Evolutionary conservation across 352 stramenopile genomes (phyloP).

Genomic region (Vaucheria bursata): DNA sequence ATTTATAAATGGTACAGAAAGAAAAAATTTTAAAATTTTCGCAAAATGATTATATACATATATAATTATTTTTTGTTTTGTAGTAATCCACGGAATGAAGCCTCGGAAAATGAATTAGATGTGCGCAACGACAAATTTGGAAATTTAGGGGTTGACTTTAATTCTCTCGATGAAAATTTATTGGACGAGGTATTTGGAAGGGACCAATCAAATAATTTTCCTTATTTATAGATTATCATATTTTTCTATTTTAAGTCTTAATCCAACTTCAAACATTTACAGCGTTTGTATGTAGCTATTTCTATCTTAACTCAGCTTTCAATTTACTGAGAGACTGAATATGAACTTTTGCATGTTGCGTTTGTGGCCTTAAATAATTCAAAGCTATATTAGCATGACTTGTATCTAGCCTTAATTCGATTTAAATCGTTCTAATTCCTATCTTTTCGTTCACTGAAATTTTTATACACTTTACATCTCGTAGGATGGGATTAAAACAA

Average conservation of each 20-base stretch:
- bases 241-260: not conserved
- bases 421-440: too few relatives aligned
- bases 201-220: slow-evolving; percentile 46
- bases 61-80: too few relatives aligned
- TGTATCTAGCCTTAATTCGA: too few relatives aligned
- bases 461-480: too few relatives aligned
- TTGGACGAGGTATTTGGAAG: slow-evolving; percentile 76
- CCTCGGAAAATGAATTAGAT: slow-evolving; percentile 72
- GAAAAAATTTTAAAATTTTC: too few relatives aligned
- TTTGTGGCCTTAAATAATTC: too few relatives aligned
- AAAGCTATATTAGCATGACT: too few relatives aligned
- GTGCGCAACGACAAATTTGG: slow-evolving; percentile 71
- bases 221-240: not conserved
- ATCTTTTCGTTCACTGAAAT: too few relatives aligned
- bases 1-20: too few relatives aligned
- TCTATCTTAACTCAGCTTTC: not conserved
- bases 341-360: not conserved
- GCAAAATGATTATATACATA: too few relatives aligned
- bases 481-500: not conserved
- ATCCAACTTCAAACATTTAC: not conserved
- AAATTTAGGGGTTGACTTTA: slow-evolving; percentile 65
- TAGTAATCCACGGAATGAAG: slow-evolving; percentile 69
- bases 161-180: slow-evolving; percentile 63
- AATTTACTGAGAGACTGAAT: not conserved
- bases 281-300: not conserved